These are phyloP conservation scores for Saccharomycopsis fibuligera DNA, from an alignment of 805 yeast genomes.

Conservation along the genomic window DNA sequence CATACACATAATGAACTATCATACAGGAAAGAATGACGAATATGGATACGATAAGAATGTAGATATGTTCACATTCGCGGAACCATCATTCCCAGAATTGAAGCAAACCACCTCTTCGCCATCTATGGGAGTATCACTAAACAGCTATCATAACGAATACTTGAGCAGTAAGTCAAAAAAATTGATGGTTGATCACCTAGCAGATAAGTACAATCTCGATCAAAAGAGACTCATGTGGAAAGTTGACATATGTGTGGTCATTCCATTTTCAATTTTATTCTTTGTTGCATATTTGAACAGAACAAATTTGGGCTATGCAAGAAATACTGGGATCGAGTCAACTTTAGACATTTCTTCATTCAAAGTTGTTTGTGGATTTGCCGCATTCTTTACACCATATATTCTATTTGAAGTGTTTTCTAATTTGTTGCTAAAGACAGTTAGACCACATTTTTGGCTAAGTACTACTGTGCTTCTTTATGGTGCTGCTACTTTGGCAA, in stretches of 20 bases:
- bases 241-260: slow-evolving; percentile 59
- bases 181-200: slow-evolving; percentile 28
- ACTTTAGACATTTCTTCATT: slow-evolving; percentile 49
- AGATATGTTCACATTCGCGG: not conserved
- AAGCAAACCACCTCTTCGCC: not conserved
- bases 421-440: slow-evolving; percentile 50
- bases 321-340: slow-evolving; percentile 51
- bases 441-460: slow-evolving; percentile 63
- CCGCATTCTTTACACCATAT: slow-evolving; percentile 69
- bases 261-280: slow-evolving; percentile 62
- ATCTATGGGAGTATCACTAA: not conserved
- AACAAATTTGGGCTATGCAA: slow-evolving; percentile 70
- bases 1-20: too few relatives aligned
- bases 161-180: slow-evolving; percentile 8
- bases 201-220: slow-evolving; percentile 40
- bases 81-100: too few relatives aligned
- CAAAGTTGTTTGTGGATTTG: slow-evolving; percentile 58
- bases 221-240: slow-evolving; percentile 52
- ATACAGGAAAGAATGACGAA: too few relatives aligned
- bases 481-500: slow-evolving; percentile 57
- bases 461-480: slow-evolving; percentile 50
- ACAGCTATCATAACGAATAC: not conserved
- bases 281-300: slow-evolving; percentile 68
- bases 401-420: slow-evolving; percentile 59
- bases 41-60: too few relatives aligned